Conservation (phyloP, 2,329 filamentous ascomycete species). For the Chrysosporium queenslandicum region DNA sequence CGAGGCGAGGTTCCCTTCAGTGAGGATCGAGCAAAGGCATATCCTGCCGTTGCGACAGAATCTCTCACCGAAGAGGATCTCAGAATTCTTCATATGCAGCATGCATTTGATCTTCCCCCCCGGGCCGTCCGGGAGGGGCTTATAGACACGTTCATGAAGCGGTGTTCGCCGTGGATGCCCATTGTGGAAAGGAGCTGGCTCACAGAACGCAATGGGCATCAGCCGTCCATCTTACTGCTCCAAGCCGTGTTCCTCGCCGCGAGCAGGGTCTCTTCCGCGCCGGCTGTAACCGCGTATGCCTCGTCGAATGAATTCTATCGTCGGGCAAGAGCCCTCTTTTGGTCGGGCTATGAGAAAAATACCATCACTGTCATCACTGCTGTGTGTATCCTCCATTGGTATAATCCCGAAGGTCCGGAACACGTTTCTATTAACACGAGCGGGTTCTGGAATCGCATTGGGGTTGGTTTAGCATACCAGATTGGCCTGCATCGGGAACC, state of each 20-base stretch:
- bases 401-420: constrained; percentile 28
- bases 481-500: constrained; percentile 39
- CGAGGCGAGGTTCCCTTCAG: constrained; percentile 22
- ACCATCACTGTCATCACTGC: constrained; percentile 26
- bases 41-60: constrained; percentile 20
- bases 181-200: constrained; percentile 26
- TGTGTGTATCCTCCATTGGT: constrained; percentile 28
- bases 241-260: constrained; percentile 37
- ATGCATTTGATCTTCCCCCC: constrained; percentile 24
- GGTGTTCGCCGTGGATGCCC: constrained; percentile 28
- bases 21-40: constrained; percentile 23
- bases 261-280: constrained; percentile 32
- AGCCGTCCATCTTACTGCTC: constrained; percentile 26
- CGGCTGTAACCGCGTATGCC: constrained; percentile 23
- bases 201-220: constrained; percentile 21
- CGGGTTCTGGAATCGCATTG: constrained; percentile 37
- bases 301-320: constrained; percentile 27
- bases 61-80: constrained; percentile 23
- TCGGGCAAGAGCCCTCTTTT: constrained; percentile 28
- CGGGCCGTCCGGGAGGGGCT: constrained; percentile 24
- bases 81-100: constrained; percentile 21
- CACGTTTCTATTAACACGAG: constrained; percentile 36
- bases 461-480: constrained; percentile 37
- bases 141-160: constrained; percentile 27
- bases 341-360: constrained; percentile 27